Evolutionary conservation across 2,329 filamentous ascomycete genomes (phyloP).

Genomic region (Apiospora rasikravindrae): DNA sequence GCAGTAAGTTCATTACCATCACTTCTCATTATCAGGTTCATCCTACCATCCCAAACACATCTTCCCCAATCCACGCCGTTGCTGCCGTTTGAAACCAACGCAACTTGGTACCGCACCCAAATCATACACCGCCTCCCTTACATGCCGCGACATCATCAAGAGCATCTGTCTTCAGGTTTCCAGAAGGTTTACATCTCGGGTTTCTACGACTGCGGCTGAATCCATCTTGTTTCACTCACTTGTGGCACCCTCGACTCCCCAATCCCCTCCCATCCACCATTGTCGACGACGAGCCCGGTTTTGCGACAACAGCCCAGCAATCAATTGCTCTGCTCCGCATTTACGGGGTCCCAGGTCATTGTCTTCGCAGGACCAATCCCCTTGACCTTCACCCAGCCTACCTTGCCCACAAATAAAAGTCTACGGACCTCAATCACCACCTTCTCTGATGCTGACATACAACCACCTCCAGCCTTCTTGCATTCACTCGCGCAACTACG

Average conservation of each 20-base stretch:
- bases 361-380: not conserved
- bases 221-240: rapidly evolving
- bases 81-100: not conserved
- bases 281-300: not conserved
- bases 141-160: not conserved
- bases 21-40: not conserved
- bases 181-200: not conserved
- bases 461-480: not conserved
- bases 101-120: not conserved
- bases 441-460: not conserved
- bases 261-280: not conserved
- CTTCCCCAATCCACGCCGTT: not conserved
- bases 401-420: not conserved
- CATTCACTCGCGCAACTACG: not conserved
- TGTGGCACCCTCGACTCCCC: not conserved
- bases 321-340: not conserved
- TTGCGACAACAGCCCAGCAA: not conserved
- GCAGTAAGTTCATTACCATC: not conserved
- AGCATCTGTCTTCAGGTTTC: not conserved
- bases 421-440: not conserved
- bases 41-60: not conserved
- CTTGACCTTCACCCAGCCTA: not conserved
- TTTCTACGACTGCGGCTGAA: not conserved
- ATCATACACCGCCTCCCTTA: not conserved
- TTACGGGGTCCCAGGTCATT: not conserved